Evolutionary conservation across 1,284 basidiomycete species (phyloP), one percentile per base, ranked within the genome.

Genomic region (Ustilago sp.): DNA sequence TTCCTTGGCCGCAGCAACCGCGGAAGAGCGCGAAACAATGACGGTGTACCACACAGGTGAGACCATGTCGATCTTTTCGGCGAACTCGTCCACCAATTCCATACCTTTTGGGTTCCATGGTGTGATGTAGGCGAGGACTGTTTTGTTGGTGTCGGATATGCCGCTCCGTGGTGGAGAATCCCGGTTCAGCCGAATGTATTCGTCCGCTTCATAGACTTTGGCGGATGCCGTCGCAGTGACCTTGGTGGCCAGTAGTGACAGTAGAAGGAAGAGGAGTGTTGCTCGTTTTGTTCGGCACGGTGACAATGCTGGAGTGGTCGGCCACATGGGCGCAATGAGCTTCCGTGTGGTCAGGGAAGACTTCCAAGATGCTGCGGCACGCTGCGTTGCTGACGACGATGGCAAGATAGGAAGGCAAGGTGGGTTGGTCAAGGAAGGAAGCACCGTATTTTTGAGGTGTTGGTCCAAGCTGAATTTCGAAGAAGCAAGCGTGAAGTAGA

Each of bases 11-110:
- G 52, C 52, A 23, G 34, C 11, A 9, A 35, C 32, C n/a, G 19
- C 19, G 8, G 55, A 19, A 31, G 56, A 23, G 2, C n/a, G 54
- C 0, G 58, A 54, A 6, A 68, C 63, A 3, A 74, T 55, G n/a
- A 81, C 45, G 15, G 80, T 80, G 48, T 81, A 78, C 80, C 80
- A 81, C 13, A 74, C 74, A 6, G 80, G 80, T 2, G 73, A 63
- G 28, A 81, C 68, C 19, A 78, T 19, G 58, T 78, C 66, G 53
- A 81, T 57, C 47, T 77, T 78, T 35, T 60, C 59, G 3, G 59
- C 43, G 28, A 54, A 77, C 32, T 58, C 17, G 17, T 74, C 69
- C 2, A 67, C 72, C 34, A 75, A 53, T 12, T 35, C 15, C 11
- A 52, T 47, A 4, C 80, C 80, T 12, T 59, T 41, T 2, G 59